Evolutionary conservation across 2,329 filamentous ascomycete genomes (phyloP).

Genomic region (Aspergillus felis): DNA sequence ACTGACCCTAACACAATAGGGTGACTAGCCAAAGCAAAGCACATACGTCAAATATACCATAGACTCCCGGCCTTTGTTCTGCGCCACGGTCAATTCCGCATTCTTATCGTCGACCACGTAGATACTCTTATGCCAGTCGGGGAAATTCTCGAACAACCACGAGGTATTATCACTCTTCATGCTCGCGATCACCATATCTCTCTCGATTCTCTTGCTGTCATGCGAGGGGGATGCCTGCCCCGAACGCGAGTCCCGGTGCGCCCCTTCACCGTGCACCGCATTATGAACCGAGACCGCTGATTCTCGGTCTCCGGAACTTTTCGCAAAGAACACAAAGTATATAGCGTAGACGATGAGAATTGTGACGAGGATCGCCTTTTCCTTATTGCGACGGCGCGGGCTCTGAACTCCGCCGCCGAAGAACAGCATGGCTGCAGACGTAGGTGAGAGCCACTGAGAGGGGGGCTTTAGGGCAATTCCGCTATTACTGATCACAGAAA

Average conservation of each 20-base stretch:
- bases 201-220: conserved; percentile 16
- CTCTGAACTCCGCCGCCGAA: conserved; percentile 30
- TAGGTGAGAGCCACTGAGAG: background rate
- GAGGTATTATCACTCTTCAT: conserved; percentile 38
- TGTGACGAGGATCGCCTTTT: conserved; percentile 32
- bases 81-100: conserved; percentile 47
- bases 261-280: conserved; percentile 6
- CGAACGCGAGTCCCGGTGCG: conserved; percentile 12
- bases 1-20: background rate
- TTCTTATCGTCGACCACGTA: conserved; percentile 52
- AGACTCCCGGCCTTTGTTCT: conserved; percentile 42
- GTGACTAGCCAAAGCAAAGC: background rate
- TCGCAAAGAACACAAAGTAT: conserved; percentile 32
- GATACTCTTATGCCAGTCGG: conserved; percentile 50
- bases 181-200: conserved; percentile 39
- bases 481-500: background rate
- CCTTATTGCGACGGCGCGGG: conserved; percentile 31
- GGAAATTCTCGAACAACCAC: conserved; percentile 37
- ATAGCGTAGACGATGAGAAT: conserved; percentile 31
- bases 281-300: conserved; percentile 8
- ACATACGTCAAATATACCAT: conserved; percentile 44
- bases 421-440: conserved; percentile 43
- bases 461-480: background rate
- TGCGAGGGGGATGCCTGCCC: conserved; percentile 16
- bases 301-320: conserved; percentile 10